phyloP scores from a whole-genome alignment of 139 green algal genomes.

The Closterium sp. region DNA sequence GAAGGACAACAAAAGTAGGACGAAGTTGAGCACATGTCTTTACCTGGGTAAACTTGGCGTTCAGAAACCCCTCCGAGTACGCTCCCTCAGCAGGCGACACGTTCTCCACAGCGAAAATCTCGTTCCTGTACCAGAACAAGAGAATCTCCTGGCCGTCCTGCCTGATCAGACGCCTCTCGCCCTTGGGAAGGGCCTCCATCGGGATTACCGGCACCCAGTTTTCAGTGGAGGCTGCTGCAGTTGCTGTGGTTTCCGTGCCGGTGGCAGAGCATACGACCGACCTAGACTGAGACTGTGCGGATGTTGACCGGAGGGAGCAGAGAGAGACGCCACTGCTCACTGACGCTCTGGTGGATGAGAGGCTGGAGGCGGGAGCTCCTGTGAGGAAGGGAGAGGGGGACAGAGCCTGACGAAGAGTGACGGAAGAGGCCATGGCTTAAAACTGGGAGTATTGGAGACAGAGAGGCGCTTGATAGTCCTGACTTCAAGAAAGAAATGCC shows the following conservation, averaged over 20 bases:
- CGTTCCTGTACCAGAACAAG: slow-evolving; percentile 97
- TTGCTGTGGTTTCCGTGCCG: background rate
- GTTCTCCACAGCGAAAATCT: slow-evolving; percentile 90
- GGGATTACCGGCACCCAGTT: slow-evolving; percentile 46
- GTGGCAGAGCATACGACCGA: background rate
- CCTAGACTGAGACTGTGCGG: background rate
- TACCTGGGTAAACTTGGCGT: slow-evolving; percentile 88
- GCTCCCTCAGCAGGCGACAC: slow-evolving; percentile 89
- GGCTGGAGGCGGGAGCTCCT: background rate
- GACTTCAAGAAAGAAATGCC: too few relatives aligned
- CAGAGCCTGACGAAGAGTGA: background rate
- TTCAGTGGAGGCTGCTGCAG: background rate
- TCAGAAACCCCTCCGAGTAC: slow-evolving; percentile 93
- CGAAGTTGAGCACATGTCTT: too few relatives aligned
- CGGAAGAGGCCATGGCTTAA: background rate
- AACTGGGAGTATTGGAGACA: background rate
- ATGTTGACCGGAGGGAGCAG: background rate
- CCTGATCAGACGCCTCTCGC: slow-evolving; percentile 79
- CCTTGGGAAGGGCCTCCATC: slow-evolving; percentile 56
- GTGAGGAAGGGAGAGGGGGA: background rate
- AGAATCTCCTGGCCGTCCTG: slow-evolving; percentile 78
- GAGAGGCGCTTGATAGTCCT: too few relatives aligned
- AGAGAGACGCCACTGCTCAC: background rate
- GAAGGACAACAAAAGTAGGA: too few relatives aligned
- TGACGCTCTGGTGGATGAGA: background rate